These are phyloP conservation scores for Orychophragmus violaceus DNA, from an alignment of 345 rosid genomes.

Conservation along the genomic window DNA sequence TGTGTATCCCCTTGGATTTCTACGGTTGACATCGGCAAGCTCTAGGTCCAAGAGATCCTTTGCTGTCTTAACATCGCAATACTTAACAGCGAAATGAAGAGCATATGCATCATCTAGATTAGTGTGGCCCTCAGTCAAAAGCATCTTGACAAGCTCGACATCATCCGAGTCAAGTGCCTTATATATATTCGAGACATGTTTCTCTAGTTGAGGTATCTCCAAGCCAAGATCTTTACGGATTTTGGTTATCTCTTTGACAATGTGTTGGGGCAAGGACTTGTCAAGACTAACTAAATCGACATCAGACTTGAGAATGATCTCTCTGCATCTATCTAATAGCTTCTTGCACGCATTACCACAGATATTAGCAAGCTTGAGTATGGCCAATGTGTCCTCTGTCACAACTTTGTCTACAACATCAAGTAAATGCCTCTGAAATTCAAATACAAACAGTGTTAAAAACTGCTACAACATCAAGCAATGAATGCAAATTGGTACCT, in stretches of 20 bases:
- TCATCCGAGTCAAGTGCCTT: constrained; percentile 82
- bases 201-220: constrained; percentile 34
- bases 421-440: constrained; percentile 53
- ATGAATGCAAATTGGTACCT: too few species aligned
- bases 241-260: constrained; percentile 43
- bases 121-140: constrained; percentile 54
- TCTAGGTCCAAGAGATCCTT: constrained; percentile 55
- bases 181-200: constrained; percentile 53
- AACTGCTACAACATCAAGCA: too few species aligned
- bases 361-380: constrained; percentile 50
- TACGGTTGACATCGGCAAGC: constrained; percentile 58
- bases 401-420: constrained; percentile 55
- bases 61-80: constrained; percentile 70
- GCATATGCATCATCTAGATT: constrained; percentile 65
- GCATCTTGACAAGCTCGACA: constrained; percentile 58
- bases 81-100: constrained; percentile 82
- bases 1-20: constrained; percentile 61
- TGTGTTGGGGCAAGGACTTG: constrained; percentile 48
- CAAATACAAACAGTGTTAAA: too few species aligned
- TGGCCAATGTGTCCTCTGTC: constrained; percentile 61
- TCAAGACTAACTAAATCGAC: constrained; percentile 56
- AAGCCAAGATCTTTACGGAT: constrained; percentile 37
- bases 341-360: constrained; percentile 52
- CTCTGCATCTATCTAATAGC: constrained; percentile 40
- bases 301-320: constrained; percentile 49